Percentiles rank a stretch among this genome's conserved stretches.
phyloP scores from a whole-genome alignment of 768 basidiomycete genomes.

The Naganishia randhawae region DNA sequence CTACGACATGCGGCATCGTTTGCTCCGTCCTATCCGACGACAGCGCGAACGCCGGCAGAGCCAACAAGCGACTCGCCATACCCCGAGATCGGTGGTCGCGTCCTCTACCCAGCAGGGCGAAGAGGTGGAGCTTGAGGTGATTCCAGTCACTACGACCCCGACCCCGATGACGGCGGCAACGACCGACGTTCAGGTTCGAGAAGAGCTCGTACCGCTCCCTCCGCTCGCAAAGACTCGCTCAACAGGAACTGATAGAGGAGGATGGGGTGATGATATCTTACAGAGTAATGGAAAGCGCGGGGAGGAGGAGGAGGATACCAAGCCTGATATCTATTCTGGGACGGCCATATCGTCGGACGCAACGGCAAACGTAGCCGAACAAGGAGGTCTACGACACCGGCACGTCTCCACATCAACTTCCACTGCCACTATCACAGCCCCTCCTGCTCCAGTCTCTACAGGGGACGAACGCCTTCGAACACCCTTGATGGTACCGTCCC shows the following conservation, averaged over 20 bases:
- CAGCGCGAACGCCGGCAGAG: not conserved
- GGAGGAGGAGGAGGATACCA: not conserved
- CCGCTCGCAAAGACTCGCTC: not conserved
- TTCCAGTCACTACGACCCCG: not conserved
- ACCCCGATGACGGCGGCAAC: not conserved
- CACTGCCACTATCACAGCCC: not conserved
- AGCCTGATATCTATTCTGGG: no score
- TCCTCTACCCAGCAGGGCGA: not conserved
- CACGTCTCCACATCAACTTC: not conserved
- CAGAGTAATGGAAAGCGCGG: no score
- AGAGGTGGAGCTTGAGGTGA: not conserved
- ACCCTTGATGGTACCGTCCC: conserved; percentile 17
- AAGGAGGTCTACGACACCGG: not conserved
- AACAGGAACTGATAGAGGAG: no score
- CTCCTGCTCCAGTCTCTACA: not conserved
- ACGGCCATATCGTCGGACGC: not conserved
- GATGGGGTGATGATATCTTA: no score
- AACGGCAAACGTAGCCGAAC: no score
- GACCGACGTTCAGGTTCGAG: not conserved
- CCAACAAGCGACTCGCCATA: no score
- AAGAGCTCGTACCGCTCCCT: not conserved
- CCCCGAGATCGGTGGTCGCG: no score
- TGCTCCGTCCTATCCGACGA: not conserved
- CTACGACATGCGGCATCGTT: conserved; percentile 50
- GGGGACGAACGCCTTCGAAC: conserved; percentile 13